Base-by-base conservation (phyloP, 352 stramenopile species). In the Globisporangium carolinianum region DNA sequence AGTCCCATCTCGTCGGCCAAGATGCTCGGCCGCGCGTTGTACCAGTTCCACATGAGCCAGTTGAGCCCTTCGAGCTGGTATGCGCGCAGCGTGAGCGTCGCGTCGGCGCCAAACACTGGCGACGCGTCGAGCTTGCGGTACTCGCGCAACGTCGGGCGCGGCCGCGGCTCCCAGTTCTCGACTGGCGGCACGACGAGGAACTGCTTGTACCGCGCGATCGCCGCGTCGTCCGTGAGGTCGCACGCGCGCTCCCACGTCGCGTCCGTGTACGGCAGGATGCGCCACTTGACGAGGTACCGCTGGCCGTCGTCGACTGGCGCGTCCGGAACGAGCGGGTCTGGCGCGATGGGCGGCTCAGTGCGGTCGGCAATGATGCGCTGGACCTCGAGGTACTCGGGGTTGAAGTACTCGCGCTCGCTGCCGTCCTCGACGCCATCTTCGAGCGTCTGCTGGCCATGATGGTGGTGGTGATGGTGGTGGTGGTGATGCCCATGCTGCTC, bases 1-100 rank as follows among this genome's bases (percentile, higher is more conserved):
- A 99, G 72, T 17, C 96, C 87, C 87, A 96, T 96, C 58, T 96
- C 87, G 60, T 96, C 87, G 1, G 87, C 87, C 35, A 96, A 53
- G 42, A 96, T 95, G 59, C 85, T 94, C 35, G 83, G 79, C 7
- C 86, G 85, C 49, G 89, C 86, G 53, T 96, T 96, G 66, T 91
- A 94, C 75, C 84, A 95, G 69, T 95, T 95, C 83, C 84, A 96
- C 39, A 93, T 66, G 57, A 96, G 60, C 87, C 87, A 96, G 57
- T 96, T 96, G 24, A 96, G 66, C 1, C 87, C 87, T 78, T 96
- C 87, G 10, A 96, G 62, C 58, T 96, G 87, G 59, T 95, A 96
- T 14, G 72, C 79, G 45, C 86, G 85, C 39, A 96, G 61, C 24
- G 67, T 78, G 4, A 96, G 77, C 51, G 76, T 77, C 56, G 85